Evolutionary conservation across 768 basidiomycete genomes (phyloP).

Genomic region (Lactarius akahatsu): DNA sequence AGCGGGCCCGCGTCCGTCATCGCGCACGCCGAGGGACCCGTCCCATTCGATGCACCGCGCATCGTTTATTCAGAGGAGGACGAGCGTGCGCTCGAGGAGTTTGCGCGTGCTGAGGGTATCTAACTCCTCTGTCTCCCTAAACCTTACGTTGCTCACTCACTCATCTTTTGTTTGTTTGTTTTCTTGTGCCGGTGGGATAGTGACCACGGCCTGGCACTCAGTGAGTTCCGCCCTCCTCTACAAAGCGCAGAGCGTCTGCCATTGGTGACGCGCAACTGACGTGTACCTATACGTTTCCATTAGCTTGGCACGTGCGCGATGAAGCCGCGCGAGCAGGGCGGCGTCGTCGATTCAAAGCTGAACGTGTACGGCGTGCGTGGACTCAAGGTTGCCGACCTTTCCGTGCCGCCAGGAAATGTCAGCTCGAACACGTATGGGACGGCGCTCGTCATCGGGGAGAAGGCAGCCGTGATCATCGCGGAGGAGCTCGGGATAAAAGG

Average conservation of each 20-base stretch:
- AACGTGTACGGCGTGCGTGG: too few species aligned
- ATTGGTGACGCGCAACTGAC: too few species aligned
- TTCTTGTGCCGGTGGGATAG: slow-evolving; percentile 26
- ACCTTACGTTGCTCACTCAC: background rate
- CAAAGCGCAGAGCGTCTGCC: too few species aligned
- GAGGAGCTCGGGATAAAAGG: slow-evolving; percentile 48
- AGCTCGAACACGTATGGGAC: too few species aligned
- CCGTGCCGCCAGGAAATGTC: too few species aligned
- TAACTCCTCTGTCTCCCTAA: background rate
- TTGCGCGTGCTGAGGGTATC: slow-evolving; percentile 25
- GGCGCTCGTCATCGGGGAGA: too few species aligned
- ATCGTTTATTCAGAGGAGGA: slow-evolving; percentile 37
- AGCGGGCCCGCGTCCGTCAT: slow-evolving; percentile 33
- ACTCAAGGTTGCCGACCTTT: too few species aligned
- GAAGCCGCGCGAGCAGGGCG: slow-evolving; percentile 56
- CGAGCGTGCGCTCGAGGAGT: slow-evolving; percentile 37
- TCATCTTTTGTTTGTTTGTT: background rate
- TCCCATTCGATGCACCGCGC: slow-evolving; percentile 32
- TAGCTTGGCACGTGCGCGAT: slow-evolving; percentile 68
- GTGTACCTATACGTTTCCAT: background rate
- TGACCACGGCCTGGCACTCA: slow-evolving; percentile 40
- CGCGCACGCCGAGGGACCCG: slow-evolving; percentile 24
- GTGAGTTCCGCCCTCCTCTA: background rate
- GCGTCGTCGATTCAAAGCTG: slow-evolving; percentile 45
- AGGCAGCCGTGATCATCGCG: slow-evolving; percentile 30